Conservation (phyloP, 2,329 filamentous ascomycete species). For the Dothiorella sarmentorum region DNA sequence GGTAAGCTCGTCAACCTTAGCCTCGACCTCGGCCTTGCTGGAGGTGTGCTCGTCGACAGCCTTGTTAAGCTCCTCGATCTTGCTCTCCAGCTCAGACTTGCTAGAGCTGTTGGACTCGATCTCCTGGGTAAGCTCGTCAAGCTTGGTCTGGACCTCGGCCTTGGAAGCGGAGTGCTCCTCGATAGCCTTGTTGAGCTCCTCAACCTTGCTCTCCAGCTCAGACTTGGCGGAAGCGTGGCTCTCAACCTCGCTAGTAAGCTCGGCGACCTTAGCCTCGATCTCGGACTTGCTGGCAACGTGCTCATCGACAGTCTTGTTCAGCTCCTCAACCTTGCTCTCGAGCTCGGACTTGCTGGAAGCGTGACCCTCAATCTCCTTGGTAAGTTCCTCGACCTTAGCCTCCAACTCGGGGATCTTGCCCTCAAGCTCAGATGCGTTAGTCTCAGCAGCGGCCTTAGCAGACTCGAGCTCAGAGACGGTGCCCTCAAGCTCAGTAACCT, state of each 20-base stretch:
- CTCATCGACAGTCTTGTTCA: conserved; percentile 6
- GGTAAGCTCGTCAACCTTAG: conserved; percentile 5
- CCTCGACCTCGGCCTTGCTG: conserved; percentile 12
- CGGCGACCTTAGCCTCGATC: conserved; percentile 18
- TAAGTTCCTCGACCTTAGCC: conserved; percentile 12
- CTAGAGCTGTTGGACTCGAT: conserved; percentile 2
- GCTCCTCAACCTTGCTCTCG: conserved; percentile 9
- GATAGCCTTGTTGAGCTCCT: conserved; percentile 17
- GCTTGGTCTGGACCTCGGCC: conserved; percentile 6
- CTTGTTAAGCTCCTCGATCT: conserved; percentile 9
- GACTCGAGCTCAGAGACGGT: conserved; percentile 19
- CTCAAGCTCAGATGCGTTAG: conserved; percentile 27
- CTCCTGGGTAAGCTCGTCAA: conserved; percentile 12
- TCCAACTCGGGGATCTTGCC: conserved; percentile 17
- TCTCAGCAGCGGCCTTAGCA: conserved; percentile 18
- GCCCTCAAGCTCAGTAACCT: conserved; percentile 29
- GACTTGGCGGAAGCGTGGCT: conserved; percentile 5
- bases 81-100: conserved; percentile 18
- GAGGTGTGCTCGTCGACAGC: neutral
- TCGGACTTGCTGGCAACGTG: conserved; percentile 15
- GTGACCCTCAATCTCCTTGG: conserved; percentile 9
- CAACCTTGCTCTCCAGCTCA: conserved; percentile 18
- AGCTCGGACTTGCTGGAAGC: conserved; percentile 15
- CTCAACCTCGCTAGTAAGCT: conserved; percentile 14
- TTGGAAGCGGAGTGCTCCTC: conserved; percentile 14